A percentile compares a stretch with the other conserved stretches of the same genome.
Conservation (phyloP, 331 rosid genomes). For the Malus hybrid region DNA sequence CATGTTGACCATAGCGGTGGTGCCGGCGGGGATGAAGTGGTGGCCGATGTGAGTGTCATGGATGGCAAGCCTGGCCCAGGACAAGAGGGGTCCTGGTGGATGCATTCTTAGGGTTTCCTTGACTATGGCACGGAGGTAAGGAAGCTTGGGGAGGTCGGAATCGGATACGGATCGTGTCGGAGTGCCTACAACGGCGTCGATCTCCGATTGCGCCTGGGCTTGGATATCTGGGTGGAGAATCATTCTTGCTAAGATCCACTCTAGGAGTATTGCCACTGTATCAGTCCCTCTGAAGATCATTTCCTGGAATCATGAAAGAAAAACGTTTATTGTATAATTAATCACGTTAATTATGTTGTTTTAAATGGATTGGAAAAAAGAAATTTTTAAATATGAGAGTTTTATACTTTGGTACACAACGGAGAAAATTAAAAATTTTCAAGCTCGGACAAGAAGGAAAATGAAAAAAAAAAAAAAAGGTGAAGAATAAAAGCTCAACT, state of each 20-base stretch:
- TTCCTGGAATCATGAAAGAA: constrained; percentile 36
- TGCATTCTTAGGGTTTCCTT: constrained; percentile 64
- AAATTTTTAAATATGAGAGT: not conserved
- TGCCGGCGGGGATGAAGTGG: constrained; percentile 48
- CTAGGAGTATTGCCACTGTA: constrained; percentile 71
- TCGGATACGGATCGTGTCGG: constrained; percentile 17
- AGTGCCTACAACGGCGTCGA: constrained; percentile 25
- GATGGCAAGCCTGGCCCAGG: constrained; percentile 80
- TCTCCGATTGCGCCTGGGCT: constrained; percentile 45
- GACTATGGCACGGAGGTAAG: constrained; percentile 53
- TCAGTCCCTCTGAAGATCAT: constrained; percentile 90
- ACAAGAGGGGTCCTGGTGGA: constrained; percentile 78
- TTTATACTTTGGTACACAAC: not conserved
- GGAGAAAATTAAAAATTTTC: not conserved
- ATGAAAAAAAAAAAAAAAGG: not conserved
- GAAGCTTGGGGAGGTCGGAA: constrained; percentile 46
- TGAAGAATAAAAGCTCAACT: not conserved
- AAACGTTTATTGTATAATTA: not conserved
- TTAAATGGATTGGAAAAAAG: not conserved
- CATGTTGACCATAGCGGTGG: constrained; percentile 78
- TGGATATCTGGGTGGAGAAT: constrained; percentile 67
- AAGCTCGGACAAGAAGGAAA: not conserved
- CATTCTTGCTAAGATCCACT: constrained; percentile 83
- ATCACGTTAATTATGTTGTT: not conserved
- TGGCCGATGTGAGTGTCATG: constrained; percentile 46